These are phyloP conservation scores for Geotrichum aggregatum DNA, from an alignment of 1,139 yeast genomes.

Conservation along the genomic window DNA sequence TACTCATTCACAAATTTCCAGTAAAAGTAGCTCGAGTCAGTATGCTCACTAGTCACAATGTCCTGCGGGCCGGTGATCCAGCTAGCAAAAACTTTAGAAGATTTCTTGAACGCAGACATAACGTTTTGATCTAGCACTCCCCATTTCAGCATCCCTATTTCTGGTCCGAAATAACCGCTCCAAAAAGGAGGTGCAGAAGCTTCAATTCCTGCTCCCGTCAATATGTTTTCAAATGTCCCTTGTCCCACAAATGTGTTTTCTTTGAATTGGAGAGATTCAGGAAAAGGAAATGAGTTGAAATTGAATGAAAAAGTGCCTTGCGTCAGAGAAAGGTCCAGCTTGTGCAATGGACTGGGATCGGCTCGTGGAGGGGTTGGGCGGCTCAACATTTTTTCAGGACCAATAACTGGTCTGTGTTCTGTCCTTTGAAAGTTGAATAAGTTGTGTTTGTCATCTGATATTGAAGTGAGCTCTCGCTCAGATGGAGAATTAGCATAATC, in stretches of 20 bases:
- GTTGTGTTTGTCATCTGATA: too few species aligned
- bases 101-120: not conserved
- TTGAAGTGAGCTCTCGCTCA: too few species aligned
- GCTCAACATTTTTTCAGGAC: too few species aligned
- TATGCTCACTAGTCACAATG: conserved; percentile 9
- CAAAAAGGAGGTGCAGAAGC: not conserved
- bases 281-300: conserved; percentile 9
- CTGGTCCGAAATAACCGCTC: conserved; percentile 17
- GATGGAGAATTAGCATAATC: too few species aligned
- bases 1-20: conserved; percentile 11
- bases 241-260: conserved; percentile 15
- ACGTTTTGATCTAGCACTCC: not conserved
- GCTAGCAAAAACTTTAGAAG: not conserved
- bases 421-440: too few species aligned
- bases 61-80: conserved; percentile 1
- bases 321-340: not conserved
- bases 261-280: conserved; percentile 7
- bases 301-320: conserved; percentile 3
- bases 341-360: not conserved
- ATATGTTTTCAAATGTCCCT: conserved; percentile 13
- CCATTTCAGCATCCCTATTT: conserved; percentile 18
- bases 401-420: too few species aligned
- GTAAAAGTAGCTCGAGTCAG: conserved; percentile 8
- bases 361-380: not conserved
- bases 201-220: not conserved